A percentile compares a stretch with the other conserved stretches of the same genome.
phyloP scores from a whole-genome alignment of 2,329 filamentous ascomycete species.

The Phialemonium atrogriseum region DNA sequence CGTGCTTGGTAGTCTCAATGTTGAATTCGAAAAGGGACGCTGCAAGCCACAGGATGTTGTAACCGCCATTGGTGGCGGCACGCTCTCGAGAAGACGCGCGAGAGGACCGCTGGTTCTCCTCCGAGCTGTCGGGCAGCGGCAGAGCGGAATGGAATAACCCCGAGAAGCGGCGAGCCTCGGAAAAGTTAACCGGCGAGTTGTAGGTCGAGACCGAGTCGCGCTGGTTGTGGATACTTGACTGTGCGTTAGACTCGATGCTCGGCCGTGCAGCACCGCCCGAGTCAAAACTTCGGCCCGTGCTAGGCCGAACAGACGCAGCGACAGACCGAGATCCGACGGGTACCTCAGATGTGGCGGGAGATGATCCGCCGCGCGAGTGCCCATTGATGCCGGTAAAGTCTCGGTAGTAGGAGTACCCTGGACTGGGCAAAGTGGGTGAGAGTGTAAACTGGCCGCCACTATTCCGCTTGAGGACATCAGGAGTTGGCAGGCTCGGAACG shows the following conservation, averaged over 20 bases:
- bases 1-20: slow-evolving; percentile 82
- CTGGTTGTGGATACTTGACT: slow-evolving; percentile 28
- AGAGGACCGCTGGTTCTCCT: slow-evolving; percentile 44
- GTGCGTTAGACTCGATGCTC: slow-evolving; percentile 38
- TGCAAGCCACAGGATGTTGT: slow-evolving; percentile 79
- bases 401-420: slow-evolving; percentile 48
- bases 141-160: slow-evolving; percentile 82
- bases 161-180: slow-evolving; percentile 52
- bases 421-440: slow-evolving; percentile 44
- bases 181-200: slow-evolving; percentile 34
- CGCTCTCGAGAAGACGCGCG: slow-evolving; percentile 53
- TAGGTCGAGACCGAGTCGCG: slow-evolving; percentile 50
- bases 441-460: slow-evolving; percentile 60
- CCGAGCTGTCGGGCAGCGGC: slow-evolving; percentile 63
- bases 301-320: slow-evolving; percentile 39
- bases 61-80: slow-evolving; percentile 43
- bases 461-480: slow-evolving; percentile 56
- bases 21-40: slow-evolving; percentile 96
- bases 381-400: slow-evolving; percentile 37
- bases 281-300: slow-evolving; percentile 53
- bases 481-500: slow-evolving; percentile 54
- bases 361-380: slow-evolving; percentile 49
- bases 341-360: slow-evolving; percentile 47
- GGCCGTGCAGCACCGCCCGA: slow-evolving; percentile 40
- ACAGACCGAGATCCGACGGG: slow-evolving; percentile 39